These are phyloP conservation scores for Jaltomata sinuosa DNA, from an alignment of 257 asterid genomes.

Conservation along the genomic window DNA sequence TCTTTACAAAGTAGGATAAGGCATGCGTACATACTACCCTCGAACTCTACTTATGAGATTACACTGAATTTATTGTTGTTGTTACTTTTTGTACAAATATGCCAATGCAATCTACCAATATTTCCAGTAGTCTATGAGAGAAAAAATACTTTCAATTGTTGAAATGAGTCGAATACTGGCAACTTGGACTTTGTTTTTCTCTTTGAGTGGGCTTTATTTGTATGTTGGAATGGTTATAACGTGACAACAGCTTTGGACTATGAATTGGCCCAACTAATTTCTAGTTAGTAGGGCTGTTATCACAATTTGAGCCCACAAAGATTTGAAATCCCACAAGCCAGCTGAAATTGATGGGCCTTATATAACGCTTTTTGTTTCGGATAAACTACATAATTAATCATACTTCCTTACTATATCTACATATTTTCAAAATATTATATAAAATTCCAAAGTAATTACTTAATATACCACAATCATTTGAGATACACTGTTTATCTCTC, in stretches of 20 bases:
- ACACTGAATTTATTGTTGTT: too few relatives aligned
- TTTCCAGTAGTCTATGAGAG: neutral
- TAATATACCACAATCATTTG: too few relatives aligned
- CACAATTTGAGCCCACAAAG: neutral
- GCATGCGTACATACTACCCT: rapidly evolving
- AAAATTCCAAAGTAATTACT: too few relatives aligned
- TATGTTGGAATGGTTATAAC: neutral
- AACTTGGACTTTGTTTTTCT: neutral
- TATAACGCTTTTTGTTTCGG: neutral
- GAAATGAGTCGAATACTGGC: neutral
- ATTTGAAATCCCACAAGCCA: neutral
- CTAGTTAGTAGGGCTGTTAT: neutral
- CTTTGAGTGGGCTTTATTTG: neutral
- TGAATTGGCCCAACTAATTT: neutral
- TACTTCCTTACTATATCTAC: too few relatives aligned
- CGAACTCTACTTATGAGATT: neutral
- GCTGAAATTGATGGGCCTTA: neutral
- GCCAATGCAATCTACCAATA: too few relatives aligned
- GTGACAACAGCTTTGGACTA: neutral
- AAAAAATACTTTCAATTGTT: neutral
- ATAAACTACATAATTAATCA: too few relatives aligned
- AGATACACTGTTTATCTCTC: too few relatives aligned
- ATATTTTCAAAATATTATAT: too few relatives aligned
- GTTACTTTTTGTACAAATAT: too few relatives aligned
- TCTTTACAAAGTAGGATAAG: neutral